Percentiles rank a stretch among this genome's conserved stretches.
Conservation (phyloP, 768 basidiomycete species). For the Psilocybe tampanensis region DNA sequence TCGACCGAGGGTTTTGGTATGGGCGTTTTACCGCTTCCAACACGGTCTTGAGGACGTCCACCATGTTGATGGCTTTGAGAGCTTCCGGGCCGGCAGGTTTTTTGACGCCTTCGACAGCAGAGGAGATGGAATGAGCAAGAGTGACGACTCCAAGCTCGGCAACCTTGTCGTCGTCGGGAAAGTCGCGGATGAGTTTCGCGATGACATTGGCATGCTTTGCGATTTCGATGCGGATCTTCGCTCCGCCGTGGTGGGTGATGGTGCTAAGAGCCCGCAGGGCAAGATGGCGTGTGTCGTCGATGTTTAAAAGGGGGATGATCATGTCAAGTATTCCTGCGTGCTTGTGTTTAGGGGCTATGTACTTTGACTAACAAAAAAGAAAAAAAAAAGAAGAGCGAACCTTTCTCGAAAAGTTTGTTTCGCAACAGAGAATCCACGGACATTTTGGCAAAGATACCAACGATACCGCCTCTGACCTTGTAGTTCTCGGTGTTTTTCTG, state of each 20-base stretch:
- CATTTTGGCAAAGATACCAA: conserved; percentile 67
- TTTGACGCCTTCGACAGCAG: conserved; percentile 44
- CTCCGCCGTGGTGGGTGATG: conserved; percentile 64
- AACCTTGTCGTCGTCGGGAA: conserved; percentile 51
- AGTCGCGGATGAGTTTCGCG: conserved; percentile 46
- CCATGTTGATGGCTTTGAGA: conserved; percentile 44
- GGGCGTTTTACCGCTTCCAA: conserved; percentile 47
- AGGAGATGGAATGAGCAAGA: conserved; percentile 52
- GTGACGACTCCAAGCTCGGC: conserved; percentile 54
- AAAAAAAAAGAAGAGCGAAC: conserved; percentile 28
- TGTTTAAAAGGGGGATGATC: conserved; percentile 54
- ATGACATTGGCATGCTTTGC: conserved; percentile 46
- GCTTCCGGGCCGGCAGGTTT: conserved; percentile 38
- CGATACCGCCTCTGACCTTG: conserved; percentile 55
- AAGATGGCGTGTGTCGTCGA: conserved; percentile 48
- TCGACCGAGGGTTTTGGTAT: conserved; percentile 22
- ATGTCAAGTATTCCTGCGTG: conserved; percentile 55
- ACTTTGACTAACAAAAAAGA: not conserved
- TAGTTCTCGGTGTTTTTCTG: conserved; percentile 42
- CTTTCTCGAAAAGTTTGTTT: conserved; percentile 59
- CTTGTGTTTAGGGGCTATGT: not conserved
- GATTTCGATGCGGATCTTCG: conserved; percentile 49
- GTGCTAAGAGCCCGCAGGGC: conserved; percentile 58
- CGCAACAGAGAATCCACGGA: conserved; percentile 60
- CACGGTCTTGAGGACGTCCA: conserved; percentile 43